Base-by-base conservation (phyloP, 2,329 filamentous ascomycete genomes). In the Neopestalotiopsis sp. region DNA sequence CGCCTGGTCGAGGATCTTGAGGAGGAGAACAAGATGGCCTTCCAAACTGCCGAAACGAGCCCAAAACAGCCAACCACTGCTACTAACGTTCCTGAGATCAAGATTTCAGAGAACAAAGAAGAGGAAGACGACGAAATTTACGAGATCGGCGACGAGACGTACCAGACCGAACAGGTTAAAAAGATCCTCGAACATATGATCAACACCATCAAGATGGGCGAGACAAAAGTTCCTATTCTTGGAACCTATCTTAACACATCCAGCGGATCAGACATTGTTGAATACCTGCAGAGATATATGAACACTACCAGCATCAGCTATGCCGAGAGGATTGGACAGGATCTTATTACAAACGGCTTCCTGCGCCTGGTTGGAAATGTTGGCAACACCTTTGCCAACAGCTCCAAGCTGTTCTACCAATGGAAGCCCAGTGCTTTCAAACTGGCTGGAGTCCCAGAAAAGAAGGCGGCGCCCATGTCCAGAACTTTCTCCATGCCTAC, bases 11-110 rank as follows among this genome's bases (percentile, higher is more conserved):
- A 99, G 79, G 96, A 99, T 78, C 84, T 98, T 70, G 96, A 99
- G 80, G 96, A 99, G 82, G 97, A 99, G 85, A 97, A 98, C 81
- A 98, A 99, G 82, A 88, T 99, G 67, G 96, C 95, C 53, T 99
- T 99, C 82, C 94, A 97, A 80, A 94, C 95, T 73, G 94, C 94
- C 2, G 89, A 91, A 75, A 85, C 80, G 42, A 94, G 92, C 79
- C 91, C 92, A 3, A 85, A 90, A 79, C 71, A 71, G 49, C n/a
- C 30, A 14, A 65, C 40, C 24, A 28, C 24, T 28, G 24, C 24
- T 28, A 28, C 24, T 28, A 38, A 79, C 85, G 92, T 94, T 56
- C 93, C 93, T 59, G 95, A 94, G 78, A 97, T 99, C 81, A 97
- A 98, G 80, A 91, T 98, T 56, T 90, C 92, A 24, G 87, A 92